These are phyloP conservation scores for Halophytophthora polymorphica DNA, from an alignment of 352 stramenopile species.

Conservation along the genomic window DNA sequence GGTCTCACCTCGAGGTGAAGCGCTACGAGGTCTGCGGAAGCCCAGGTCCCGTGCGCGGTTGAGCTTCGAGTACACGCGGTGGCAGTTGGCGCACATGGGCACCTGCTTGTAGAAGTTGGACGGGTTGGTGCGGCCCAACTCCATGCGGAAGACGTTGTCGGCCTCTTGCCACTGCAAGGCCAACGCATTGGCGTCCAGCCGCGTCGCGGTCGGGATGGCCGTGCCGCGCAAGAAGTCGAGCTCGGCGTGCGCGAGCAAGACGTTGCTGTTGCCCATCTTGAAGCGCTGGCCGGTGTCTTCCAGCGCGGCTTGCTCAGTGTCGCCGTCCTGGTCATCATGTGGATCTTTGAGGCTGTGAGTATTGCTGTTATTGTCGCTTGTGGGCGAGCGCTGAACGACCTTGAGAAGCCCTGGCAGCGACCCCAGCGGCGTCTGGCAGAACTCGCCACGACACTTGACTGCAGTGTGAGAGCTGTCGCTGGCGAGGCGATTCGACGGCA, in stretches of 20 bases:
- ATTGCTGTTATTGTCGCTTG: slow-evolving; percentile 11
- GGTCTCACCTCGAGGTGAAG: not conserved
- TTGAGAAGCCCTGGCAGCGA: slow-evolving; percentile 34
- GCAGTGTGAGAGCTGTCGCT: not conserved
- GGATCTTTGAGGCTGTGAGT: not conserved
- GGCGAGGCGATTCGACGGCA: slow-evolving; percentile 2
- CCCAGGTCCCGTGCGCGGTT: slow-evolving; percentile 43
- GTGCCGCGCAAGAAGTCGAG: slow-evolving; percentile 41
- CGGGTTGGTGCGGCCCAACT: slow-evolving; percentile 63
- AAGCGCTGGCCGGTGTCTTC: slow-evolving; percentile 49
- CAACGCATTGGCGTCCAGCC: slow-evolving; percentile 14
- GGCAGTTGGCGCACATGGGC: slow-evolving; percentile 66
- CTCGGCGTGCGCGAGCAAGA: slow-evolving; percentile 61
- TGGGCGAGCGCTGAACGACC: slow-evolving; percentile 6
- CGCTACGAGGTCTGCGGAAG: slow-evolving; percentile 26
- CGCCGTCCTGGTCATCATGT: slow-evolving; percentile 1
- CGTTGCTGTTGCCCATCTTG: slow-evolving; percentile 76
- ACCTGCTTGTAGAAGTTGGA: slow-evolving; percentile 81
- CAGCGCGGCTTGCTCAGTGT: slow-evolving; percentile 14
- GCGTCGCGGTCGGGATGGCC: not conserved
- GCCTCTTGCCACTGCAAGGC: slow-evolving; percentile 61
- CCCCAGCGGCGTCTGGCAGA: slow-evolving; percentile 40
- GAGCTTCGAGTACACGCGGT: slow-evolving; percentile 63
- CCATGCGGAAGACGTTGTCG: slow-evolving; percentile 56
- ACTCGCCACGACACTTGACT: slow-evolving; percentile 64